These are phyloP conservation scores for Thraustotheca clavata DNA, from an alignment of 352 stramenopile species.

Conservation along the genomic window DNA sequence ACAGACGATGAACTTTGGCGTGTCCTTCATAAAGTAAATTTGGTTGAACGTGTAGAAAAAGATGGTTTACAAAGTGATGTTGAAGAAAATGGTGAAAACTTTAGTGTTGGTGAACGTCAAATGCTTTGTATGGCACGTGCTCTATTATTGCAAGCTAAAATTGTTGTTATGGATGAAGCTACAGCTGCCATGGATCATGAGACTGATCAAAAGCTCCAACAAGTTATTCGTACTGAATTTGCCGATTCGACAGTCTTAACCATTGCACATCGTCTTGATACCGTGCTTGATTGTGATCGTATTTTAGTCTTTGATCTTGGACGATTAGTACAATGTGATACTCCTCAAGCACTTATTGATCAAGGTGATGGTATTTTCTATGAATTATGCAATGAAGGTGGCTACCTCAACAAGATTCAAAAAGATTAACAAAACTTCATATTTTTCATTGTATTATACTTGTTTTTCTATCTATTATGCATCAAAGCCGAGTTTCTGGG, in stretches of 20 bases:
- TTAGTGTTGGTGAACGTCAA: slow-evolving; percentile 91
- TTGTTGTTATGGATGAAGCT: slow-evolving; percentile 72
- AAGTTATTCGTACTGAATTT: slow-evolving; percentile 91
- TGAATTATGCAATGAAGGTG: slow-evolving; percentile 24
- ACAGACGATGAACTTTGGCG: slow-evolving; percentile 45
- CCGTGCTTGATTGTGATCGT: slow-evolving; percentile 85
- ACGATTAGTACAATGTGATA: slow-evolving; percentile 76
- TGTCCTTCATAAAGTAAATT: slow-evolving; percentile 36
- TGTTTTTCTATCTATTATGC: too few species aligned
- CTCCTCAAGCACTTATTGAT: slow-evolving; percentile 53
- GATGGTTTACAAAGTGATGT: slow-evolving; percentile 29
- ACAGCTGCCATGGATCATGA: slow-evolving; percentile 35
- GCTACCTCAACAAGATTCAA: slow-evolving; percentile 15
- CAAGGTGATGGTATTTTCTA: slow-evolving; percentile 27
- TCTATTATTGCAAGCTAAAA: slow-evolving; percentile 79
- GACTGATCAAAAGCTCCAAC: slow-evolving; percentile 86
- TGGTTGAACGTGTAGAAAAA: slow-evolving; percentile 50
- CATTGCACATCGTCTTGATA: slow-evolving; percentile 90
- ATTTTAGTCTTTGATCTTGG: slow-evolving; percentile 85
- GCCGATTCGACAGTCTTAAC: slow-evolving; percentile 85
- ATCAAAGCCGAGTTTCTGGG: too few species aligned
- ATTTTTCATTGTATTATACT: too few species aligned
- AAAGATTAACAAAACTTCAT: too few species aligned
- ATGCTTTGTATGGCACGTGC: slow-evolving; percentile 94
- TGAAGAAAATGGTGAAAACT: slow-evolving; percentile 88